These are phyloP conservation scores for Stephanodiscus triporus DNA, from an alignment of 108 stramenopile species.

Conservation along the genomic window DNA sequence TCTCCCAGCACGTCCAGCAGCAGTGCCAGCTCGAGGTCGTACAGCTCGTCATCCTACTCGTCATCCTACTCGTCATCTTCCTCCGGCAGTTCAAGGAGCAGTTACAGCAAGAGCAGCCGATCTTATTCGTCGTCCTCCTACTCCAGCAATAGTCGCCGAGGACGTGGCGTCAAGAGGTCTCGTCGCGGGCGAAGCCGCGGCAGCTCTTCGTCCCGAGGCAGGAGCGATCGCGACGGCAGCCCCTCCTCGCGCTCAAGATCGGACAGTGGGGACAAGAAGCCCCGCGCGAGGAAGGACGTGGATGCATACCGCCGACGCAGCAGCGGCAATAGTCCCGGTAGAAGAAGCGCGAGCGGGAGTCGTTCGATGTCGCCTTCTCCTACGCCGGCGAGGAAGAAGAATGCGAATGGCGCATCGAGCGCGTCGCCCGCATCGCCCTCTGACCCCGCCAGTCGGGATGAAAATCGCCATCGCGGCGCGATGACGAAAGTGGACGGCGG, in stretches of 20 bases:
- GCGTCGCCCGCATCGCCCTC: background rate
- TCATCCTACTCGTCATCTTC: too few species aligned
- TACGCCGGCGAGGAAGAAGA: background rate
- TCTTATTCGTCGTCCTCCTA: conserved; percentile 49
- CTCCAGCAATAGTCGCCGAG: conserved; percentile 28
- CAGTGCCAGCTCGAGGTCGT: conserved; percentile 41
- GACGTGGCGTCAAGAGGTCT: conserved; percentile 5
- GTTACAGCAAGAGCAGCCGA: conserved; percentile 28
- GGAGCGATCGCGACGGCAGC: too few species aligned
- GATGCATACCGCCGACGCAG: background rate
- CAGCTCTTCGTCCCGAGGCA: too few species aligned
- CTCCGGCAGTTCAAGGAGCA: conserved; percentile 16
- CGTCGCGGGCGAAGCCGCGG: conserved; percentile 33
- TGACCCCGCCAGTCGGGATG: background rate
- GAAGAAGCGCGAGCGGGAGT: background rate
- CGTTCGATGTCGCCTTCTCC: background rate
- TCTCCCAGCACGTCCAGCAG: conserved; percentile 32
- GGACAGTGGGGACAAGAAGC: conserved; percentile 2
- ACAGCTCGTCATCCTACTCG: conserved; percentile 32
- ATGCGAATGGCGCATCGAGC: background rate
- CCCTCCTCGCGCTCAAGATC: conserved; percentile 34
- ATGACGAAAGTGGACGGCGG: background rate
- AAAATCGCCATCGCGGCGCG: background rate
- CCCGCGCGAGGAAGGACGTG: background rate
- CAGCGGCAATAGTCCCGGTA: background rate